These are phyloP conservation scores for Lagerstroemia fauriei DNA, from an alignment of 441 rosid species.

Conservation along the genomic window DNA sequence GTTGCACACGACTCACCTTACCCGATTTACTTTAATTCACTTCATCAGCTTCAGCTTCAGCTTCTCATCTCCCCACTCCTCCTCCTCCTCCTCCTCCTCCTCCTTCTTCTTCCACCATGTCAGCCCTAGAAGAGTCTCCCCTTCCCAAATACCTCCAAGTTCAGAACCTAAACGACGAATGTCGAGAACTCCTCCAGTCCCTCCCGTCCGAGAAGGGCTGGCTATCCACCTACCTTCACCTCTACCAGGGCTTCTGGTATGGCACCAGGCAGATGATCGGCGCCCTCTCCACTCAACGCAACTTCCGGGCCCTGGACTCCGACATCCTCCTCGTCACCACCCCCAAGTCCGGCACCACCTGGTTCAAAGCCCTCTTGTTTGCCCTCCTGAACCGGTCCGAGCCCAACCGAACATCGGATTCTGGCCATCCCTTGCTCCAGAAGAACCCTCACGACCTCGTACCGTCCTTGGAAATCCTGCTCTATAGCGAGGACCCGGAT, in stretches of 20 bases:
- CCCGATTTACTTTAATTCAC: no score
- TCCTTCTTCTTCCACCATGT: neutral
- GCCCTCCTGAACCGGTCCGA: slow-evolving; percentile 41
- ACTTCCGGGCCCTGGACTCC: slow-evolving; percentile 44
- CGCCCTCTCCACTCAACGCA: slow-evolving; percentile 37
- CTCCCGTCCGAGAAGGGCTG: slow-evolving; percentile 50
- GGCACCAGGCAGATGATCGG: slow-evolving; percentile 38
- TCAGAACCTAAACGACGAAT: slow-evolving; percentile 36
- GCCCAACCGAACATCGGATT: neutral
- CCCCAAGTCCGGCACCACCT: slow-evolving; percentile 69
- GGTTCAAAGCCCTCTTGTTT: slow-evolving; percentile 61
- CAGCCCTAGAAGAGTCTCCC: neutral
- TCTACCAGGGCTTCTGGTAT: slow-evolving; percentile 51
- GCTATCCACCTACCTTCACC: slow-evolving; percentile 37
- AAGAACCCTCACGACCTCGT: slow-evolving; percentile 56
- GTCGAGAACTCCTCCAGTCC: slow-evolving; percentile 39
- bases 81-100: no score
- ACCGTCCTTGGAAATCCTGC: slow-evolving; percentile 44
- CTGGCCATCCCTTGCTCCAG: slow-evolving; percentile 48
- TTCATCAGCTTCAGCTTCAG: no score
- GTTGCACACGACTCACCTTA: no score
- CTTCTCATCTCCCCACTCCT: no score
- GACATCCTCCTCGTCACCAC: slow-evolving; percentile 52
- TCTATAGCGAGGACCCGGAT: slow-evolving; percentile 31
- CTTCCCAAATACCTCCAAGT: slow-evolving; percentile 33